Conservation (phyloP, 306 rosid species). For the Acacia acuminata region DNA sequence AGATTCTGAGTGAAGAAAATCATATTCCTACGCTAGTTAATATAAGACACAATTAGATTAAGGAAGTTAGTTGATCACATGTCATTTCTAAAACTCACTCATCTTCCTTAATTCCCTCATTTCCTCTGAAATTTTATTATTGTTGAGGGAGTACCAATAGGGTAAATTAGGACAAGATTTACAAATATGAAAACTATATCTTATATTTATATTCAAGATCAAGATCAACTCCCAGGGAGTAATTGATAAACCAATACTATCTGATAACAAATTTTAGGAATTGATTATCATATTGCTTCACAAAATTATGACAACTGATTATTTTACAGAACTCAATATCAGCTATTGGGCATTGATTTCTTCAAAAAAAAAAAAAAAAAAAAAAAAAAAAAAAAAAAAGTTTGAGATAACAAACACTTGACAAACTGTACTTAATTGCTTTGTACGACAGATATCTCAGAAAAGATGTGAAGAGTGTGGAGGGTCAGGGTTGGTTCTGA, state of each 20-base stretch:
- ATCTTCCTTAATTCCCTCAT: no score
- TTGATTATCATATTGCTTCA: background rate
- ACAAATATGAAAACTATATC: no score
- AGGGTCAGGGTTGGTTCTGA: constrained; percentile 84
- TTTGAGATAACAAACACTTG: background rate
- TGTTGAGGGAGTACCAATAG: no score
- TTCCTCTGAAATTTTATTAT: no score
- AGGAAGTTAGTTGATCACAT: no score
- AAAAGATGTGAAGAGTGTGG: constrained; percentile 69
- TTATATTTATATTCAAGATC: no score
- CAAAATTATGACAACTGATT: background rate
- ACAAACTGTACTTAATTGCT: background rate
- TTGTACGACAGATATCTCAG: constrained; percentile 62
- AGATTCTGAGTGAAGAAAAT: background rate
- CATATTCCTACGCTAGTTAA: background rate
- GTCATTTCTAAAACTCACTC: no score
- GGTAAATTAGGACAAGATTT: no score
- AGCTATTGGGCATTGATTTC: background rate
- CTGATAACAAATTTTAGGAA: background rate
- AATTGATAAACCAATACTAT: background rate
- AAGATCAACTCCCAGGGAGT: no score
- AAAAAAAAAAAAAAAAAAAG: background rate
- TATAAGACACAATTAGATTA: no score
- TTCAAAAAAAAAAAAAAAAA: no score
- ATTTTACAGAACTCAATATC: background rate